Base-by-base conservation (phyloP, 352 stramenopile genomes). In the Sclerospora graminicola region DNA sequence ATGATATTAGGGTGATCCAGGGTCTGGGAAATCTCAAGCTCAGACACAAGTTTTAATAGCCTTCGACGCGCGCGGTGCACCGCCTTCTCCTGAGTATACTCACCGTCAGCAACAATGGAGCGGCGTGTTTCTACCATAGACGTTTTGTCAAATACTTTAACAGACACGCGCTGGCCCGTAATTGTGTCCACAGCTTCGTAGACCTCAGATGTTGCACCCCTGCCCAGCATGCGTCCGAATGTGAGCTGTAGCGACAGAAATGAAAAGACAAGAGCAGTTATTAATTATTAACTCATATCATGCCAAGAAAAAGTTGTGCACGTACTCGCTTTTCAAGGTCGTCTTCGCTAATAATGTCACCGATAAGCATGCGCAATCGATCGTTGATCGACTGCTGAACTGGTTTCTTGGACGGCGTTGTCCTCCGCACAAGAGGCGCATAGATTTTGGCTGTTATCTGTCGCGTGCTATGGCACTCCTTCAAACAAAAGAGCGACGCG, bases 91-190 rank as follows among this genome's bases (percentile, higher is more conserved):
- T 60, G 48, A 27, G 66, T 59, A 32, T 70, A 68, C 27, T 69
- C 47, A 20, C 69, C 74, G 43, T 87, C 69, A 0, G 74, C 76
- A 5, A 72, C 70, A 66, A 91, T 91, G 16, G 79, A 91, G 28
- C 77, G 57, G 6, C 79, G 70, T 42, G 72, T 63, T 28, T 86
- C 79, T 34, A 91, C 69, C 76, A 91, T 84, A 28, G 67, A 42
- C 8, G 69, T 76, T 60, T 91, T 91, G 61, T 89, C 74, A 45
- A 91, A 91, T 1, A 87, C 74, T 43, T 91, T 91, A 23, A 91
- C 60, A 0, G 79, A 81, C 4, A 91, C 73, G 23, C 66, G 48
- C 7, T 62, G 15, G 6, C 67, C 69, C 2, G 69, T 72, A 2
- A 10, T 24, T 4, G 65, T 68, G 38, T 89, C 69, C 27, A 82